Percentiles rank a stretch among this genome's conserved stretches.
Conservation (phyloP, 1,284 basidiomycete species). For the Irpex rosettiformis region DNA sequence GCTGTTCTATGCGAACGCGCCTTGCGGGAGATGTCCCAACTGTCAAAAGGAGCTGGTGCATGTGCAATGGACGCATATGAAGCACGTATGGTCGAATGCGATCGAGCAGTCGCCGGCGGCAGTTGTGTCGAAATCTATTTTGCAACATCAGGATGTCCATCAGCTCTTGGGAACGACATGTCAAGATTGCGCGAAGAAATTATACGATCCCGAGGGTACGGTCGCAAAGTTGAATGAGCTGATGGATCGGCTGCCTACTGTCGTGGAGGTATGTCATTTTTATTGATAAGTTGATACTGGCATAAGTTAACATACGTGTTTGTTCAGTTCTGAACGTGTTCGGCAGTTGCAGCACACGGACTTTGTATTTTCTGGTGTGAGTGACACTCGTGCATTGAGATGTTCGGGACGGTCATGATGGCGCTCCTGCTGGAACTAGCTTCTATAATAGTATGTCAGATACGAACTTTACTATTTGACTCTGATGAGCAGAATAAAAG, state of each 20-base stretch:
- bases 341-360: too few relatives aligned
- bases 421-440: too few relatives aligned
- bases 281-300: background rate
- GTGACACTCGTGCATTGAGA: too few relatives aligned
- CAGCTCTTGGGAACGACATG: slow-evolving; percentile 17
- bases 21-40: slow-evolving; percentile 9
- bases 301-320: background rate
- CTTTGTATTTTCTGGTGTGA: too few relatives aligned
- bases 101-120: slow-evolving; percentile 15
- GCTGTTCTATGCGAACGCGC: slow-evolving; percentile 19
- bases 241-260: slow-evolving; percentile 16
- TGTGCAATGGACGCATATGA: slow-evolving; percentile 19
- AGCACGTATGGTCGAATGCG: slow-evolving; percentile 18
- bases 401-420: too few relatives aligned
- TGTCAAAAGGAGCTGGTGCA: slow-evolving; percentile 16
- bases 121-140: slow-evolving; percentile 13
- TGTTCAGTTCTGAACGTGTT: background rate
- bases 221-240: slow-evolving; percentile 13
- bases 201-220: slow-evolving; percentile 18
- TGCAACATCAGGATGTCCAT: slow-evolving; percentile 17
- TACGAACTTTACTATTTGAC: too few relatives aligned
- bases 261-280: slow-evolving; percentile 16
- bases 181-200: slow-evolving; percentile 14
- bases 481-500: too few relatives aligned
- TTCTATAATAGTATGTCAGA: too few relatives aligned